phyloP scores from a whole-genome alignment of 495 filamentous ascomycete genomes.

The Ascodesmis nigricans region DNA sequence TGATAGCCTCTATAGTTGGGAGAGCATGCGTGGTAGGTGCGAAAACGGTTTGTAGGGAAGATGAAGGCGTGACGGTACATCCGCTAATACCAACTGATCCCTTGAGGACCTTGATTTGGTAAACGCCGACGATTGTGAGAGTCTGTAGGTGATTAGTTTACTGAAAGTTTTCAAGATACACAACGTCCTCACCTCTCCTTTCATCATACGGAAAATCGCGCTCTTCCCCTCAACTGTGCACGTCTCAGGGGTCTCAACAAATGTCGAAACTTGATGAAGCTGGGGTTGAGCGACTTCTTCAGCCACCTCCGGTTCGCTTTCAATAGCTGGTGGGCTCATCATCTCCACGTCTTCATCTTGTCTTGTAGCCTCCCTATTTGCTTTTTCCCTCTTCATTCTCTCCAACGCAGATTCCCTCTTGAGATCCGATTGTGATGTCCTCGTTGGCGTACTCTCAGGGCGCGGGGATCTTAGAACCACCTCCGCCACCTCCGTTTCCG shows the following conservation, averaged over 20 bases:
- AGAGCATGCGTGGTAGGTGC: constrained; percentile 42
- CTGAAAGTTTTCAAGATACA: background rate
- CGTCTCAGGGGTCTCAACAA: constrained; percentile 16
- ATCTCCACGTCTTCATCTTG: constrained; percentile 8
- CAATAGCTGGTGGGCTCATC: constrained; percentile 7
- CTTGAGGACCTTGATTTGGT: constrained; percentile 34
- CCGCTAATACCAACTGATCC: constrained; percentile 36
- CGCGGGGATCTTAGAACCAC: background rate
- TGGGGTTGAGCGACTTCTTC: background rate
- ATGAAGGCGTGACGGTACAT: constrained; percentile 31
- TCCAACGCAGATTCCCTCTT: constrained; percentile 8
- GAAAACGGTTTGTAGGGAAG: constrained; percentile 30
- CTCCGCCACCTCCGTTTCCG: constrained; percentile 3
- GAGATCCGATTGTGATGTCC: no score
- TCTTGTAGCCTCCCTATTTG: background rate
- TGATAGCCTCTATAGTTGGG: constrained; percentile 33
- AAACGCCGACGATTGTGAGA: constrained; percentile 34
- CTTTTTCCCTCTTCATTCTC: constrained; percentile 5
- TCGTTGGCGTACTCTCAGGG: constrained; percentile 1
- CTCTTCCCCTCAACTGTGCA: constrained; percentile 9
- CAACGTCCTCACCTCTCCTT: constrained; percentile 8
- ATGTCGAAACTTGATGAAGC: constrained; percentile 19
- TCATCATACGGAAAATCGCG: constrained; percentile 4
- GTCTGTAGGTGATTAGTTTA: constrained; percentile 24
- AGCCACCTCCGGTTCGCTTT: constrained; percentile 4